phyloP scores from a whole-genome alignment of 2,329 filamentous ascomycete species.

The Claviceps pazoutovae region DNA sequence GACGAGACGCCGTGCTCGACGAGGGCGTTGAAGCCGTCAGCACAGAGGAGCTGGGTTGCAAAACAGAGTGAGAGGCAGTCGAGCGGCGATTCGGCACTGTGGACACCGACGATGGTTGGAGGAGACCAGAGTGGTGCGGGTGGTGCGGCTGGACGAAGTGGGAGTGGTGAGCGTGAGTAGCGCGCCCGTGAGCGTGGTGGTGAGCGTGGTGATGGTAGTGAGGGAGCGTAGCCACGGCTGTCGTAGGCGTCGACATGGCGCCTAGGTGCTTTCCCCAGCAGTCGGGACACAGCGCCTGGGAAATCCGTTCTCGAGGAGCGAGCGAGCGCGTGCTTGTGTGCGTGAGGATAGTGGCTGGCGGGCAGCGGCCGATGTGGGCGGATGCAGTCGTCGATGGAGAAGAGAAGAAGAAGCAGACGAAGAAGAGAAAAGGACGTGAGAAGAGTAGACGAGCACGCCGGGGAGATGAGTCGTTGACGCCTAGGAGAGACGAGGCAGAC shows the following conservation, averaged over 20 bases:
- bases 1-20: conserved; percentile 13
- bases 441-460: not conserved
- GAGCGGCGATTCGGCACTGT: conserved; percentile 15
- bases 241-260: conserved; percentile 68
- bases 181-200: conserved; percentile 23
- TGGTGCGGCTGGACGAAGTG: conserved; percentile 1
- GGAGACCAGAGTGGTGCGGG: conserved; percentile 6
- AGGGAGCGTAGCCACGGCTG: conserved; percentile 58
- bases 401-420: not conserved
- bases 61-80: conserved; percentile 13
- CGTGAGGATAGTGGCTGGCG: not conserved
- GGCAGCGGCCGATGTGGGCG: not conserved
- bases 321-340: not conserved
- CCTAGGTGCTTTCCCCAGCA: conserved; percentile 1
- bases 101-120: conserved; percentile 8
- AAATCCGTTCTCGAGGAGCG: not conserved
- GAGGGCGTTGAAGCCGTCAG: conserved; percentile 13
- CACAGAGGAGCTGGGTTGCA: conserved; percentile 10
- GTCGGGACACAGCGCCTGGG: not conserved
- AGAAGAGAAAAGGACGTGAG: not conserved
- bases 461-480: not conserved
- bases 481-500: not conserved
- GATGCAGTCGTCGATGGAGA: not conserved
- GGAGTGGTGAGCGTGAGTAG: conserved; percentile 8
- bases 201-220: conserved; percentile 31